Base-by-base conservation (phyloP, 441 rosid species). In the Arabidopsis hybrid region DNA sequence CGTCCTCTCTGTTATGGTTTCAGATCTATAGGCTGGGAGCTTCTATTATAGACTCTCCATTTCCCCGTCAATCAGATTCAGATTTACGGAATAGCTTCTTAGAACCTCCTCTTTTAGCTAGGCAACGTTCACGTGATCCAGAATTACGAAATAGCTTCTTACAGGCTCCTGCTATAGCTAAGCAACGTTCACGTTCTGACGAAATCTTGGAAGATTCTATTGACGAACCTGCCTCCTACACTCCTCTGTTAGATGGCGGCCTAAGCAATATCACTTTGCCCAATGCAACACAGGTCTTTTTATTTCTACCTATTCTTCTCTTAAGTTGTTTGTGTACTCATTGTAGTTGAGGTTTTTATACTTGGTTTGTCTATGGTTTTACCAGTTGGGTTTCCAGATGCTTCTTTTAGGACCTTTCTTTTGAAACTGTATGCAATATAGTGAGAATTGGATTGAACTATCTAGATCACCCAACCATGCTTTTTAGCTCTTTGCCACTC, bases 21-120 rank as follows among this genome's bases (percentile, higher is more conserved):
- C 99, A 91, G 86, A 95, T 95, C 39, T 95, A 91, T 74, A 82
- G 91, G 78, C 82, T 92, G 79, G 99, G 98, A 18, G 86, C 85
- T 71, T 82, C 91, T 34, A 34, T 55, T 59, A 76, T 82, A 7
- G 91, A 82, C 57, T 51, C 65, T 55, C 29, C 69, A 17, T 76
- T 65, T 61, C 76, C 88, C 13, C 83, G 80, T 65, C 90, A 78
- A 29, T 50, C 86, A 21, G 91, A 95, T 80, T 86, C 81, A 62
- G 93, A 87, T 85, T 77, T 81, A 45, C 87, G 86, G 73, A 85
- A 77, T 79, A 91, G 96, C 76, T 91, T 95, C 67, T 47, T 91
- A 14, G 87, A 85, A 65, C 96, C 95, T 7, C 68, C 82, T 12
- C 31, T 81, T 56, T 60, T 74, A 9, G 57, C 18, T 67, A 51